These are phyloP conservation scores for Rhizoclosmatium sp. DNA, from an alignment of 192 early-diverging fungal genomes.

Conservation along the genomic window DNA sequence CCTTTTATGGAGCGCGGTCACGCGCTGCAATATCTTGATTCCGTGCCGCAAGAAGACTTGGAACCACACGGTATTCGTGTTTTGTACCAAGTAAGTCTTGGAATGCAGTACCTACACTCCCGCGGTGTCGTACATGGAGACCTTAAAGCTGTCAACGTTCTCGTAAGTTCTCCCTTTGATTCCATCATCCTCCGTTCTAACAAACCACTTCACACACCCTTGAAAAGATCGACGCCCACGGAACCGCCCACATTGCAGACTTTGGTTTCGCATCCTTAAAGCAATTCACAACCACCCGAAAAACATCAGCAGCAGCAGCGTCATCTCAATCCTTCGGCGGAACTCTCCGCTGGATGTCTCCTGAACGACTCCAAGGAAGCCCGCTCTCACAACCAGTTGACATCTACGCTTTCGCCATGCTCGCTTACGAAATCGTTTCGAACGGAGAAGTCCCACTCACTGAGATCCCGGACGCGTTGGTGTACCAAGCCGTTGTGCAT, in stretches of 20 bases:
- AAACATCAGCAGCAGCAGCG: conserved; percentile 9
- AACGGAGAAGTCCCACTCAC: conserved; percentile 33
- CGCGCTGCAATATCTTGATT: conserved; percentile 40
- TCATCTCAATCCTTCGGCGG: conserved; percentile 17
- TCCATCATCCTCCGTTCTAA: too few relatives aligned
- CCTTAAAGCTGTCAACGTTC: conserved; percentile 51
- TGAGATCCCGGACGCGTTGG: conserved; percentile 28
- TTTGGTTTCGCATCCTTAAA: conserved; percentile 47
- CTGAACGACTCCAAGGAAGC: conserved; percentile 39
- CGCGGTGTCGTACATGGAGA: conserved; percentile 44
- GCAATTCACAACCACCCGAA: conserved; percentile 29
- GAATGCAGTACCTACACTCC: conserved; percentile 50
- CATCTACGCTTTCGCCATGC: conserved; percentile 45
- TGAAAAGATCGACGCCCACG: conserved; percentile 33
- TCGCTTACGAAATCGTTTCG: conserved; percentile 31
- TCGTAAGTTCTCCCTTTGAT: conserved; percentile 14
- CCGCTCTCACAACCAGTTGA: conserved; percentile 27
- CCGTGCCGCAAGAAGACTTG: neutral
- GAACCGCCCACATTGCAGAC: conserved; percentile 37
- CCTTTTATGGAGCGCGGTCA: conserved; percentile 47
- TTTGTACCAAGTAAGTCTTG: conserved; percentile 47
- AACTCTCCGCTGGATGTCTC: conserved; percentile 47
- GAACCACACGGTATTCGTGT: conserved; percentile 20
- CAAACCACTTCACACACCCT: too few relatives aligned
- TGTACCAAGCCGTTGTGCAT: conserved; percentile 37